Evolutionary conservation across 345 rosid species (phyloP).

Genomic region (Eucalyptus polyanthemos): DNA sequence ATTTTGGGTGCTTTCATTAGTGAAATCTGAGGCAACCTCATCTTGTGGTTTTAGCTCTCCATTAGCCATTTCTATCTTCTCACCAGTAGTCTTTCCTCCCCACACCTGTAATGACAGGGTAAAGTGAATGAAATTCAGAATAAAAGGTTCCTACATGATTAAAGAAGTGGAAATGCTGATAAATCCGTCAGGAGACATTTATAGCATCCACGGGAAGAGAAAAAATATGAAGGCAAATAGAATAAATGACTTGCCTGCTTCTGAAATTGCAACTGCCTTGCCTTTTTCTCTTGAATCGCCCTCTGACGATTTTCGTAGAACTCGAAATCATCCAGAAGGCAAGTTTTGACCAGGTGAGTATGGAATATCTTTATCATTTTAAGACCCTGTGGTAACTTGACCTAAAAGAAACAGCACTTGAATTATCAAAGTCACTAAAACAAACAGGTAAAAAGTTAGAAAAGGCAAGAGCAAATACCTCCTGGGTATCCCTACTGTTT

Average conservation of each 20-base stretch:
- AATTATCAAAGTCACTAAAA: background rate
- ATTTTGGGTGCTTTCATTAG: background rate
- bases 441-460: background rate
- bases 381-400: slow-evolving; percentile 51
- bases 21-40: background rate
- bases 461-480: slow-evolving; percentile 21
- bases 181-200: background rate
- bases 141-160: background rate
- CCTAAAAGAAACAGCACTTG: slow-evolving; percentile 18
- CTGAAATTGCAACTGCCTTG: slow-evolving; percentile 23
- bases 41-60: background rate
- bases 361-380: slow-evolving; percentile 60
- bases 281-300: slow-evolving; percentile 53
- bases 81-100: background rate
- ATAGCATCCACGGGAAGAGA: background rate
- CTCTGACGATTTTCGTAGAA: slow-evolving; percentile 79
- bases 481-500: slow-evolving; percentile 90
- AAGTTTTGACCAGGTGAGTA: slow-evolving; percentile 29
- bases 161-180: background rate
- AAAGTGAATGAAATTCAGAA: background rate
- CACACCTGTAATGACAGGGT: background rate
- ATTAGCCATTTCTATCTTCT: background rate
- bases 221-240: background rate
- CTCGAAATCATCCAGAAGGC: slow-evolving; percentile 65
- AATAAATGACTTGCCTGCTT: background rate